Base-by-base conservation (phyloP, 352 stramenopile genomes). In the Pythium scleroteichum region DNA sequence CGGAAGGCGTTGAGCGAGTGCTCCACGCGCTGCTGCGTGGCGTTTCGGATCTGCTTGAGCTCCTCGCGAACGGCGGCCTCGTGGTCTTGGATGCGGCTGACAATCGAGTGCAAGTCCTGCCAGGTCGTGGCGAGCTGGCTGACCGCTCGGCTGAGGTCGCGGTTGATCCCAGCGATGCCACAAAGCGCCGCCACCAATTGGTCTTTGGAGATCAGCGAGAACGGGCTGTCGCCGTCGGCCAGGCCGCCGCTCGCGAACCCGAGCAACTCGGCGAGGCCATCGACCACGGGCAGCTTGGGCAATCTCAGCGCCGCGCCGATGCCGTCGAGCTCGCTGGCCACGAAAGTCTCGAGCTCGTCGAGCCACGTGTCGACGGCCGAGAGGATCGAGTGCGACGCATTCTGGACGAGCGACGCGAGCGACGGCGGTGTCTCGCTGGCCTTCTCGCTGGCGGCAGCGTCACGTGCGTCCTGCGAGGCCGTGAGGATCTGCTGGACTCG, bases 121-220 rank as follows among this genome's bases (percentile, higher is more conserved):
- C 58, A 59, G 16, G 53, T 23, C 14, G 38, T 24, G n/a, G 52
- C 40, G 6, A 62, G 6, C 1, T 26, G 23, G 24, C 65, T 44
- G 2, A 62, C 1, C 3, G 41, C 46, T 22, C 16, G 44, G 14
- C 52, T 32, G 10, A 52, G 4, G 6, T 64, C 32, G 10, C n/a
- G 29, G 48, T 58, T 26, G 3, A 24, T 14, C 5, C 55, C 41
- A 0, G 44, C 42, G 10, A 47, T 44, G 0, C 4, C 29, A 0
- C 62, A 48, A 7, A 69, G 49, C 7, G 29, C 19, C 17, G 13
- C 16, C 0, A 69, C 6, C 1, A 69, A 9, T 6, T 62, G 62
- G 12, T 58, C 14, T 23, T 40, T 22, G 3, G 40, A 33, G 2
- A 57, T n/a, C 12, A 59, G n/a, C 20, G 53, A 51, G 7, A 53